These are phyloP conservation scores for Alternaria angustiovoidea DNA, from an alignment of 2,329 filamentous ascomycete genomes.

Conservation along the genomic window DNA sequence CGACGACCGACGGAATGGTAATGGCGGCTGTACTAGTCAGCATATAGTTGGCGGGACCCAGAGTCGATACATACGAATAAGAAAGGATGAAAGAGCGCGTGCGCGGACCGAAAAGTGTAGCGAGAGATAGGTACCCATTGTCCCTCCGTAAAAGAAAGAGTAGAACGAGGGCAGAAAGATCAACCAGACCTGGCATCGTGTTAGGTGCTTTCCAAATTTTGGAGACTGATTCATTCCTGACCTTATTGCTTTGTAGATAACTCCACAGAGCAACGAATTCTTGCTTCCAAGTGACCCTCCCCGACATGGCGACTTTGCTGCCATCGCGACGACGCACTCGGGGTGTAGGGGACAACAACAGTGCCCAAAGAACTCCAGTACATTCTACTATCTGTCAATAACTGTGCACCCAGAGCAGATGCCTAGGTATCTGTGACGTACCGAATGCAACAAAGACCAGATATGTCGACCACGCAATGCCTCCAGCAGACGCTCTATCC, in stretches of 20 bases:
- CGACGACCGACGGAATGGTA: slow-evolving; percentile 14
- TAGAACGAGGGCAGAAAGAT: slow-evolving; percentile 16
- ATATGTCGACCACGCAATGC: slow-evolving; percentile 16
- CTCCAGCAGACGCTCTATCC: slow-evolving; percentile 5
- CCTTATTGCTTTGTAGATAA: slow-evolving; percentile 1
- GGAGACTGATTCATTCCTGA: not conserved
- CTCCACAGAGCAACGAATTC: slow-evolving; percentile 9
- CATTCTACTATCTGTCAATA: slow-evolving; percentile 7
- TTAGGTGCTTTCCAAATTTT: not conserved
- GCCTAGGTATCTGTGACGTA: not conserved
- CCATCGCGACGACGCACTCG: slow-evolving; percentile 12
- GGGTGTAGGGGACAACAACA: slow-evolving; percentile 9
- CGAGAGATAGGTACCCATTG: slow-evolving; percentile 20
- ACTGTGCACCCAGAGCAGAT: not conserved
- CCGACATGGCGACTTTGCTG: slow-evolving; percentile 5
- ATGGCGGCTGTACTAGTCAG: slow-evolving; percentile 6
- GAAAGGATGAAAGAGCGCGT: slow-evolving; percentile 16
- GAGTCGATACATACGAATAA: slow-evolving; percentile 11
- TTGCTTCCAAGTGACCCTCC: slow-evolving; percentile 7
- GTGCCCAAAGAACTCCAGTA: slow-evolving; percentile 14
- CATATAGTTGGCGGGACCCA: not conserved
- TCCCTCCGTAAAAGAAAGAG: slow-evolving; percentile 21
- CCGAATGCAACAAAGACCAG: slow-evolving; percentile 18
- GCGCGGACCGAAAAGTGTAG: slow-evolving; percentile 21
- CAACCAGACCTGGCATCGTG: slow-evolving; percentile 6